Conservation (phyloP, 1,284 basidiomycete genomes). For the Vanrija humicola region DNA sequence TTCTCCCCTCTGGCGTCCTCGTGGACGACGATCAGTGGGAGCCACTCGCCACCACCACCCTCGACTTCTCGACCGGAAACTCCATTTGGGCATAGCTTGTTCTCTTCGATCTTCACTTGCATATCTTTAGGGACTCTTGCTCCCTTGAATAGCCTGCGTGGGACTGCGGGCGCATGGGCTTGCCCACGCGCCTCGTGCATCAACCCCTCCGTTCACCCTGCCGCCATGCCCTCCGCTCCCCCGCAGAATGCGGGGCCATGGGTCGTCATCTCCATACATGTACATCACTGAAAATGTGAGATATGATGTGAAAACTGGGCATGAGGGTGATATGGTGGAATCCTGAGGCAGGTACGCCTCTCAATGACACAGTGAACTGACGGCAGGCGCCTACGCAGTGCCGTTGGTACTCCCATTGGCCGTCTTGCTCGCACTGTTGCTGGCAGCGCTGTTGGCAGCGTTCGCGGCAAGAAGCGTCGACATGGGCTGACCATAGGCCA, state of each 20-base stretch:
- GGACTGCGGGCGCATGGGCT: too few relatives aligned
- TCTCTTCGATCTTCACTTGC: too few relatives aligned
- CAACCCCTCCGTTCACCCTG: too few relatives aligned
- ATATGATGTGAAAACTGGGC: neutral
- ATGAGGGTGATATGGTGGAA: neutral
- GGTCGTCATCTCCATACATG: neutral
- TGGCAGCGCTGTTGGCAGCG: neutral
- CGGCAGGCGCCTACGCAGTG: neutral
- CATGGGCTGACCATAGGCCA: conserved; percentile 59
- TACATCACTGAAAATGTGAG: neutral
- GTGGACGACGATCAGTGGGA: neutral
- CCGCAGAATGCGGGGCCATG: neutral
- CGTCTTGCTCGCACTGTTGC: neutral
- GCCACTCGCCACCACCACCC: conserved; percentile 4
- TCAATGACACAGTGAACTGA: neutral
- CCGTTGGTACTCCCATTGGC: conserved; percentile 5
- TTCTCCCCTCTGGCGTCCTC: neutral
- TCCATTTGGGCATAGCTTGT: conserved; percentile 30
- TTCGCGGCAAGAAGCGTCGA: conserved; percentile 9
- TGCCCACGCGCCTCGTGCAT: too few relatives aligned
- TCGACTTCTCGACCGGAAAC: conserved; percentile 32
- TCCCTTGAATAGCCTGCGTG: too few relatives aligned
- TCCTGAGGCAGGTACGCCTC: neutral
- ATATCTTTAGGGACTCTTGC: neutral
- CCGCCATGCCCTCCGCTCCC: too few relatives aligned